Conservation (phyloP, 441 rosid species). For the Viola pubescens region DNA sequence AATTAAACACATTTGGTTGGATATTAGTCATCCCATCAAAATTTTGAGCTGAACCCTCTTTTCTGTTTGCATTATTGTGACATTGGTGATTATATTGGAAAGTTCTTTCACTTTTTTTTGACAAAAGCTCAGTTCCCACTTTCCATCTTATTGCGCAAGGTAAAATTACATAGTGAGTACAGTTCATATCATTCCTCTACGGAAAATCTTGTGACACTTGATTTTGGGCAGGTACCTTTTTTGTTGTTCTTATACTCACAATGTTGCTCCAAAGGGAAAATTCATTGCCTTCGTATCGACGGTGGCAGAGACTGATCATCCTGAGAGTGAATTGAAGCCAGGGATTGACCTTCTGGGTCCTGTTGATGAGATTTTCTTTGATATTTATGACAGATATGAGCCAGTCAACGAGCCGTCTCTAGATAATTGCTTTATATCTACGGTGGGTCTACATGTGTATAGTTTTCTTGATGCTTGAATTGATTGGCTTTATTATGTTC, state of each 20-base stretch:
- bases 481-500: neutral
- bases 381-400: slow-evolving; percentile 59
- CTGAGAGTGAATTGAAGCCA: slow-evolving; percentile 61
- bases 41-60: neutral
- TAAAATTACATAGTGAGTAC: too few species aligned
- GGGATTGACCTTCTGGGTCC: slow-evolving; percentile 76
- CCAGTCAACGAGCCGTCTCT: slow-evolving; percentile 71
- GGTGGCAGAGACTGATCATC: slow-evolving; percentile 79
- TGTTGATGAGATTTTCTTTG: slow-evolving; percentile 72
- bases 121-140: neutral
- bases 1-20: neutral
- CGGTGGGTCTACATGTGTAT: slow-evolving; percentile 7
- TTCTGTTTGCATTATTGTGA: neutral
- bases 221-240: slow-evolving; percentile 64
- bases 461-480: neutral
- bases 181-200: too few species aligned
- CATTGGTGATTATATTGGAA: neutral
- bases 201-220: neutral
- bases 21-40: neutral
- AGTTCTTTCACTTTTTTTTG: neutral
- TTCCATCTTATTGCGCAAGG: neutral
- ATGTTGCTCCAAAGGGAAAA: slow-evolving; percentile 85
- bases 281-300: slow-evolving; percentile 84
- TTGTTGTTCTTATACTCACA: slow-evolving; percentile 84
- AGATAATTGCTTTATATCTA: slow-evolving; percentile 81